Base-by-base conservation (phyloP, 352 stramenopile genomes). In the Albugo laibachii region DNA sequence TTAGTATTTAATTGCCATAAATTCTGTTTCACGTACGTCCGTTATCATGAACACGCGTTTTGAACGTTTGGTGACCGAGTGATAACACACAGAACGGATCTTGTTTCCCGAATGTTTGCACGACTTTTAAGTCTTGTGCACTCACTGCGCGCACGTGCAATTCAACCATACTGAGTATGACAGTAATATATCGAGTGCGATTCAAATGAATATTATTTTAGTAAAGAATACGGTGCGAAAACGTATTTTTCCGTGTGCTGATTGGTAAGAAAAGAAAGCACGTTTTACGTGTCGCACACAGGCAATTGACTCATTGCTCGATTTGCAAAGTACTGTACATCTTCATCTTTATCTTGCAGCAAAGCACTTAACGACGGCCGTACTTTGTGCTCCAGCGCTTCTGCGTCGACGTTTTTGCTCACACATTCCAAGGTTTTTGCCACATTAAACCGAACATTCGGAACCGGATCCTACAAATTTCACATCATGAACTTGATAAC, bases 371-470 rank as follows among this genome's bases (percentile, higher is more conserved):
- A 67, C 43, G 92, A 88, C 41, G 85, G 84, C 46, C 63, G 59
- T 35, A 96, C 80, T 51, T 84, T 70, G 31, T 63, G 59, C 31
- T 80, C 68, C 45, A 88, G 69, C 16, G 71, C 54, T 48, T 53
- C 50, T 45, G 50, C 57, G 38, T 67, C 75, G 64, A 93, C 79
- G 54, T 85, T 74, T 27, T 65, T 56, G 24, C 63, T 72, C 1
- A 98, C 66, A 15, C 71, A 69, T 48, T 93, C 71, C 24, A 99
- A 63, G 21, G 82, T 93, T 69, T 98, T 98, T 18, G 94, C 92
- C 34, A 98, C 92, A 63, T 98, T 98, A 56, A 99, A 98, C 19
- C 94, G 84, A 47, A 99, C 97, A 65, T 99, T 99, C 2, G 94
- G 84, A 11, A 98, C 86, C n/a, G 82, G 76, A 54, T 93, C 80